A percentile compares a stretch with the other conserved stretches of the same genome.
These are phyloP conservation scores for Maudiozyma saulgeensis DNA, from an alignment of 805 yeast genomes.

Conservation along the genomic window DNA sequence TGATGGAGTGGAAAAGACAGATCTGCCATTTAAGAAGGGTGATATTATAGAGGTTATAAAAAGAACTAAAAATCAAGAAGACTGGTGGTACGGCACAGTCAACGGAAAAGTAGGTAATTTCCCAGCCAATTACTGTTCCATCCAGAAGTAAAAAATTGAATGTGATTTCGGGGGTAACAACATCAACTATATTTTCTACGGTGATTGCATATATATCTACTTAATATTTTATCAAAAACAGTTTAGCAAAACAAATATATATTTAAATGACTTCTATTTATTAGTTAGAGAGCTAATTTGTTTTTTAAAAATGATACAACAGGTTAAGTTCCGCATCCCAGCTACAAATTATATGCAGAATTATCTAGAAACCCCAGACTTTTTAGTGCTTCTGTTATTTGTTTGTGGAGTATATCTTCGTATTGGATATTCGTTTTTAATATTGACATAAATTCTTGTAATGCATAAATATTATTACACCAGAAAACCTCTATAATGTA, in stretches of 20 bases:
- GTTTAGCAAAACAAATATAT: too few species aligned
- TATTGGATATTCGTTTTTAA: conserved; percentile 15
- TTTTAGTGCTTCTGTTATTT: conserved; percentile 21
- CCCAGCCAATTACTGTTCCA: conserved; percentile 72
- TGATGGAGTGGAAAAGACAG: conserved; percentile 90
- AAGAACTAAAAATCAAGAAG: conserved; percentile 80
- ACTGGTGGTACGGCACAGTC: conserved; percentile 97
- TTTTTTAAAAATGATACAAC: too few species aligned
- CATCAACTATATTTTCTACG: conserved; percentile 25
- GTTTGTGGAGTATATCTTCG: conserved; percentile 19
- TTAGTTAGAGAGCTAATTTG: too few species aligned
- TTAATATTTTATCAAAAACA: too few species aligned
- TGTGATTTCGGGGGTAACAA: conserved; percentile 35
- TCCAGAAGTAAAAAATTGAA: too few species aligned
- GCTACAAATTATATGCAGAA: not conserved
- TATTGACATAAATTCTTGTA: conserved; percentile 16
- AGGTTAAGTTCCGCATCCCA: not conserved
- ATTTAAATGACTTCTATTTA: too few species aligned
- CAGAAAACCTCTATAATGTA: conserved; percentile 32
- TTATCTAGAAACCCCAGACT: conserved; percentile 17
- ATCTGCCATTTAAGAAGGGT: conserved; percentile 86
- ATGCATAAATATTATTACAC: conserved; percentile 21
- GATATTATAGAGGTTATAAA: conserved; percentile 82
- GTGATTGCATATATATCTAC: too few species aligned
- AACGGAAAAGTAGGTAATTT: conserved; percentile 84